Evolutionary conservation across 331 rosid genomes (phyloP).

Genomic region (Arachis monticola): DNA sequence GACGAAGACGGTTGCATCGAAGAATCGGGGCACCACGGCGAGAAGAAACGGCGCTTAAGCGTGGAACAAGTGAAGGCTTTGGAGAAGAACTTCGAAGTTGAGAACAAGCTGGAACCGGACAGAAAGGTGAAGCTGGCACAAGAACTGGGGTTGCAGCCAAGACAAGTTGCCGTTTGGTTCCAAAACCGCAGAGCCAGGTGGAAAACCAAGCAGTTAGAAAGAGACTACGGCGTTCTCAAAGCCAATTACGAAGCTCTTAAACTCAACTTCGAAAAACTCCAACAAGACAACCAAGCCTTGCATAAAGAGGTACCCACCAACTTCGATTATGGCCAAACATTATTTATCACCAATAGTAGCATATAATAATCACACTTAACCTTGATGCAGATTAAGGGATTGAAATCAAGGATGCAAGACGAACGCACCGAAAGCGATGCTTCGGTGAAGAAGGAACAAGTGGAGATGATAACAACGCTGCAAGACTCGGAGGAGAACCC

Average conservation of each 20-base stretch:
- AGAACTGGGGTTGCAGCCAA: constrained; percentile 85
- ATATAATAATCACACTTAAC: too few relatives aligned
- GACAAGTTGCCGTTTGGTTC: constrained; percentile 95
- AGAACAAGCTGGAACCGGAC: constrained; percentile 92
- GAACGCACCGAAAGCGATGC: constrained; percentile 55
- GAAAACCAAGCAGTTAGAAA: constrained; percentile 89
- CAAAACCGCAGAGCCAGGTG: constrained; percentile 95
- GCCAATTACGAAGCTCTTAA: constrained; percentile 67
- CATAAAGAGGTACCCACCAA: constrained; percentile 58
- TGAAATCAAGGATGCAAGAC: constrained; percentile 62
- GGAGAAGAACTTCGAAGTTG: constrained; percentile 92
- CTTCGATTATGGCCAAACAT: too few relatives aligned
- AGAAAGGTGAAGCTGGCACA: constrained; percentile 84
- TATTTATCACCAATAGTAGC: too few relatives aligned
- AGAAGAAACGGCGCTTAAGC: constrained; percentile 80
- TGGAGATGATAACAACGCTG: constrained; percentile 48
- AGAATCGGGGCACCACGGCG: constrained; percentile 61
- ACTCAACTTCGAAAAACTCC: constrained; percentile 54
- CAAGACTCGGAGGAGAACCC: constrained; percentile 44
- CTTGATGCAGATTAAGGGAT: constrained; percentile 61
- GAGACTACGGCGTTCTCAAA: constrained; percentile 81
- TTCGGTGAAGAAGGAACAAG: constrained; percentile 72
- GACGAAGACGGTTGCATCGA: constrained; percentile 85
- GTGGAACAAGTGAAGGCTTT: constrained; percentile 87
- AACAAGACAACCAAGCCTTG: constrained; percentile 69